Percentiles rank a stretch among this genome's conserved stretches.
Evolutionary conservation across 139 green algal species (phyloP).

Genomic region (Pseudopediastrum boryanum): DNA sequence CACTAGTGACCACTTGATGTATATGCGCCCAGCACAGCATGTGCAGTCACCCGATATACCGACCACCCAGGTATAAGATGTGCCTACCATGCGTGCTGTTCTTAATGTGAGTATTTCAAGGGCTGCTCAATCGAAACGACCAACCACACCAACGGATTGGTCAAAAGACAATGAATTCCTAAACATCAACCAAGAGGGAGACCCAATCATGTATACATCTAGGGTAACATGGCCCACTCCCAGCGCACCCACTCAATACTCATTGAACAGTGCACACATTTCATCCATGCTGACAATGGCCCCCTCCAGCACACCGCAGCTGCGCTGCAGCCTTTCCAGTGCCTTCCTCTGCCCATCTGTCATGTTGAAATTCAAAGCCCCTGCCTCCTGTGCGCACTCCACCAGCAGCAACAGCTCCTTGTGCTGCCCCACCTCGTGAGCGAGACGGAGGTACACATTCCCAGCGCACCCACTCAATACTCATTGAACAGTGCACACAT

Average conservation of each 20-base stretch:
- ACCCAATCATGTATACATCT: too few species aligned
- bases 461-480: too few species aligned
- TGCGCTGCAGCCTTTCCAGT: conserved; percentile 35
- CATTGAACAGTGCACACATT: conserved; percentile 55
- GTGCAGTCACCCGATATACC: too few species aligned
- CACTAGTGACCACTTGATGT: too few species aligned
- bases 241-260: conserved; percentile 43
- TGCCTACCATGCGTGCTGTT: too few species aligned
- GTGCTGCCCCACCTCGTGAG: conserved; percentile 65
- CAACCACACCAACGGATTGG: too few species aligned
- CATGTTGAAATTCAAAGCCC: conserved; percentile 47
- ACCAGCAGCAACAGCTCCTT: conserved; percentile 67
- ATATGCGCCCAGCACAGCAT: too few species aligned
- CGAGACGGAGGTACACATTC: conserved; percentile 72
- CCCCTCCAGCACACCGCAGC: conserved; percentile 63
- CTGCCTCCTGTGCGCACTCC: conserved; percentile 33
- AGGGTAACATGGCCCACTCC: conserved; percentile 24
- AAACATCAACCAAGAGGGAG: too few species aligned
- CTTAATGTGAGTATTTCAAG: too few species aligned
- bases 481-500: conserved; percentile 59
- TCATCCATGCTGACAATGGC: conserved; percentile 62
- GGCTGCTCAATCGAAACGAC: too few species aligned
- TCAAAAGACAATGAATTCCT: too few species aligned
- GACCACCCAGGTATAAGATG: too few species aligned
- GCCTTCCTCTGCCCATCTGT: conserved; percentile 48